Evolutionary conservation across 2,329 filamentous ascomycete genomes (phyloP).

Genomic region (Colletotrichum sp.): DNA sequence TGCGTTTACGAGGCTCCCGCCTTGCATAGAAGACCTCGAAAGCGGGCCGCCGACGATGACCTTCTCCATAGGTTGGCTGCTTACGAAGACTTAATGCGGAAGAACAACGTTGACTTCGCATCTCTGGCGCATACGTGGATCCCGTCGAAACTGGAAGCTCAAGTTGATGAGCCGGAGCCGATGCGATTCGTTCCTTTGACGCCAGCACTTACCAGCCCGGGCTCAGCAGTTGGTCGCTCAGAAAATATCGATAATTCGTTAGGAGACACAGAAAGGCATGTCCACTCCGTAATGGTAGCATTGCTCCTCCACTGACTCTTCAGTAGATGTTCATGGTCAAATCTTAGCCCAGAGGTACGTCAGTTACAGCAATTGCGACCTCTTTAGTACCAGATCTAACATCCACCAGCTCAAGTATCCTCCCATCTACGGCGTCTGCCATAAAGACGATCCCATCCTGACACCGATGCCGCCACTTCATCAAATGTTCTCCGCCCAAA

Average conservation of each 20-base stretch:
- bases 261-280: background rate
- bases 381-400: background rate
- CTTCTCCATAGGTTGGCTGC: conserved; percentile 25
- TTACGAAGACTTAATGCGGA: conserved; percentile 33
- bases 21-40: conserved; percentile 27
- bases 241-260: background rate
- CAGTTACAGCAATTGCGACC: fast-evolving
- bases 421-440: conserved; percentile 20
- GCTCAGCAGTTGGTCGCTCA: background rate
- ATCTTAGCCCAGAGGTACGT: background rate
- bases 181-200: background rate
- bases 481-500: background rate
- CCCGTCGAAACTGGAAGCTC: conserved; percentile 11
- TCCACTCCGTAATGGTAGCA: background rate
- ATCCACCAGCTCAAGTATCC: conserved; percentile 9
- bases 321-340: background rate
- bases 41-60: conserved; percentile 31
- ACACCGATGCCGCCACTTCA: conserved; percentile 16
- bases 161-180: background rate
- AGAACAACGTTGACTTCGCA: conserved; percentile 27
- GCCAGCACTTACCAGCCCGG: background rate
- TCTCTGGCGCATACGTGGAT: conserved; percentile 29
- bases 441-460: conserved; percentile 26
- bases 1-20: conserved; percentile 28
- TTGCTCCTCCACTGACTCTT: background rate